These are phyloP conservation scores for Blastobotrys chiropterorum DNA, from an alignment of 805 yeast species.

Conservation along the genomic window DNA sequence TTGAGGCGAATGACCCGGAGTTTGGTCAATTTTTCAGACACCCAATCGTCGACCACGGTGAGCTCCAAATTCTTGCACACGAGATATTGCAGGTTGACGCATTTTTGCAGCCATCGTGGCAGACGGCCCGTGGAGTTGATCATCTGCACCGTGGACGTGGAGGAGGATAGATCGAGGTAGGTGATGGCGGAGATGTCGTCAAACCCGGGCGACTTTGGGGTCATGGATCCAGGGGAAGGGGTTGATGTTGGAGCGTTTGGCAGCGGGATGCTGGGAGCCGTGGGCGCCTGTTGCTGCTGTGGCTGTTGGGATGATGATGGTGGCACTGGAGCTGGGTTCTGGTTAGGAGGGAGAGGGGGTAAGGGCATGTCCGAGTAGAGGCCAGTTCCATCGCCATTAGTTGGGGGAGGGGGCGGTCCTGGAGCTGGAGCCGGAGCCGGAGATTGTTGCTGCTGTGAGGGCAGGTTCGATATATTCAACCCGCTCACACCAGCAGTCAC, in stretches of 20 bases:
- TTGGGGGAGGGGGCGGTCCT: too few relatives aligned
- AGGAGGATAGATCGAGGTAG: slow-evolving; percentile 20
- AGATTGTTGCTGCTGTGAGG: not conserved
- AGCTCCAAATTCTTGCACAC: slow-evolving; percentile 22
- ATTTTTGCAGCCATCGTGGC: slow-evolving; percentile 22
- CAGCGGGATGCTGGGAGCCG: not conserved
- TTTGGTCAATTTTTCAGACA: slow-evolving; percentile 17
- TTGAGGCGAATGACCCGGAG: slow-evolving; percentile 20
- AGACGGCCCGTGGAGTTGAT: slow-evolving; percentile 22
- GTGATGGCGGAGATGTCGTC: slow-evolving; percentile 12
- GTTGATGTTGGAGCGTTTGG: not conserved
- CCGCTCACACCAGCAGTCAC: not conserved
- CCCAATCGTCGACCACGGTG: slow-evolving; percentile 25
- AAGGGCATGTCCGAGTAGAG: slow-evolving; percentile 4
- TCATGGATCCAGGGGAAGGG: slow-evolving; percentile 2
- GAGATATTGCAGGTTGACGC: slow-evolving; percentile 19
- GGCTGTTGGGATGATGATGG: not conserved
- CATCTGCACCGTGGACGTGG: slow-evolving; percentile 12
- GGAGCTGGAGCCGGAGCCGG: not conserved
- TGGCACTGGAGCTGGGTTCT: not conserved
- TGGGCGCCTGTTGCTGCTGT: not conserved
- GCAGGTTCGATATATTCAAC: not conserved
- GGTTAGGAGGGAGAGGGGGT: slow-evolving; percentile 5
- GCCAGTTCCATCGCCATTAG: not conserved
- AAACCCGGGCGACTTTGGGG: slow-evolving; percentile 1